A percentile compares a stretch with the other conserved stretches of the same genome.
Conservation (phyloP, 495 filamentous ascomycete species). For the Penicillium bovifimosum region DNA sequence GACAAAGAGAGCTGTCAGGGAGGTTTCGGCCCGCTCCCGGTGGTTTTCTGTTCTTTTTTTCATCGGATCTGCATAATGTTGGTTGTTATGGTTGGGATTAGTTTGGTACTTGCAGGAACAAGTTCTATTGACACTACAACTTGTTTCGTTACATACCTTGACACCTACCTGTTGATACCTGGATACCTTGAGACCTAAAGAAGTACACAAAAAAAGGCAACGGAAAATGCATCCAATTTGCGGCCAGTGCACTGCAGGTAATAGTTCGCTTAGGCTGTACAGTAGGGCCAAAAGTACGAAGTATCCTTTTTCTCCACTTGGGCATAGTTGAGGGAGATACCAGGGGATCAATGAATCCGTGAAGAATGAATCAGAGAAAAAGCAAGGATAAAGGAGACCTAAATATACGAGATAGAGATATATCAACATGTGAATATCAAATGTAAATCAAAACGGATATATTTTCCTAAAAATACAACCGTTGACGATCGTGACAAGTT, state of each 20-base stretch:
- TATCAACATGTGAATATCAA: too few relatives aligned
- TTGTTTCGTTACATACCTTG: too few relatives aligned
- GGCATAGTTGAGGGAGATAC: background rate
- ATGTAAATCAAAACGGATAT: slow-evolving; percentile 1
- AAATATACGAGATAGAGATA: too few relatives aligned
- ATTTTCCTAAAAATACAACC: slow-evolving; percentile 4
- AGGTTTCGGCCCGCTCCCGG: slow-evolving; percentile 30
- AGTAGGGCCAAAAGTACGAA: slow-evolving; percentile 28
- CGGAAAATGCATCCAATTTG: slow-evolving; percentile 30
- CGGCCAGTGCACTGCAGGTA: slow-evolving; percentile 31
- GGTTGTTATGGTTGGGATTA: too few relatives aligned
- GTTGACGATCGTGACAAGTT: slow-evolving; percentile 25
- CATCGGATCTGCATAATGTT: background rate
- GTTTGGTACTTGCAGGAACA: too few relatives aligned
- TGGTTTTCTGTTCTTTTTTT: background rate
- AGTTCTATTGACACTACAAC: too few relatives aligned
- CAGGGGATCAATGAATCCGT: too few relatives aligned
- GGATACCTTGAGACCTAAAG: too few relatives aligned
- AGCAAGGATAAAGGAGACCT: background rate
- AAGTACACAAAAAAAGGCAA: slow-evolving; percentile 18
- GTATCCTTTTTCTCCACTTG: slow-evolving; percentile 11
- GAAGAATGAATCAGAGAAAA: background rate
- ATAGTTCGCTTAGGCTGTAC: slow-evolving; percentile 29
- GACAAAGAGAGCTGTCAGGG: slow-evolving; percentile 17
- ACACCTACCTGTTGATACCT: too few relatives aligned